A percentile compares a stretch with the other conserved stretches of the same genome.
These are phyloP conservation scores for Xylaria nigripes DNA, from an alignment of 495 filamentous ascomycete genomes.

Conservation along the genomic window DNA sequence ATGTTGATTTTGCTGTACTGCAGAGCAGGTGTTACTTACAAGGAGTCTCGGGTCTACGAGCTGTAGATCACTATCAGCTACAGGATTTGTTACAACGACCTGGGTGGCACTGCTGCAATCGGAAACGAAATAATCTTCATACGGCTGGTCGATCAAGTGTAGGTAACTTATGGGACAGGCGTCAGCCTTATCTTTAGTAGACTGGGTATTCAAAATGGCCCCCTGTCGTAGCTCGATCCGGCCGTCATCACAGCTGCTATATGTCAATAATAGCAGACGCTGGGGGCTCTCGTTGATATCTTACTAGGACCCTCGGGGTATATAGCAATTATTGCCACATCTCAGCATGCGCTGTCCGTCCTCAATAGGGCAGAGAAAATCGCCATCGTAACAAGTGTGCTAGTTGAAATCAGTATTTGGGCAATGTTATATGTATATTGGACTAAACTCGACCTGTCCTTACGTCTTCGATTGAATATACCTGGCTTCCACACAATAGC, in stretches of 20 bases:
- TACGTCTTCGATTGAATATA: constrained; percentile 30
- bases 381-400: constrained; percentile 46
- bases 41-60: constrained; percentile 49
- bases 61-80: constrained; percentile 44
- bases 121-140: constrained; percentile 58
- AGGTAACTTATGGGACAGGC: constrained; percentile 15
- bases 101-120: constrained; percentile 50
- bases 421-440: neutral
- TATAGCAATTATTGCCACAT: no score
- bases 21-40: constrained; percentile 9
- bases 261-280: neutral
- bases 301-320: no score
- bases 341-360: constrained; percentile 11
- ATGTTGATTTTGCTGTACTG: constrained; percentile 1
- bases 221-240: constrained; percentile 16
- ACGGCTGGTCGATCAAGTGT: constrained; percentile 37
- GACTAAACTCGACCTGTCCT: constrained; percentile 4
- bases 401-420: constrained; percentile 5
- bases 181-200: constrained; percentile 1
- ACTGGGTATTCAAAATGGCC: neutral
- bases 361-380: no score
- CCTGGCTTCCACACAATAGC: constrained; percentile 30
- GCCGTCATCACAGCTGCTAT: constrained; percentile 19
- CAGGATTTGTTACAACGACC: constrained; percentile 50
- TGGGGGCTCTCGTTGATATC: neutral